Conservation (phyloP, 225 moss, liverwort and hornwort species). For the Straminergon stramineum region DNA sequence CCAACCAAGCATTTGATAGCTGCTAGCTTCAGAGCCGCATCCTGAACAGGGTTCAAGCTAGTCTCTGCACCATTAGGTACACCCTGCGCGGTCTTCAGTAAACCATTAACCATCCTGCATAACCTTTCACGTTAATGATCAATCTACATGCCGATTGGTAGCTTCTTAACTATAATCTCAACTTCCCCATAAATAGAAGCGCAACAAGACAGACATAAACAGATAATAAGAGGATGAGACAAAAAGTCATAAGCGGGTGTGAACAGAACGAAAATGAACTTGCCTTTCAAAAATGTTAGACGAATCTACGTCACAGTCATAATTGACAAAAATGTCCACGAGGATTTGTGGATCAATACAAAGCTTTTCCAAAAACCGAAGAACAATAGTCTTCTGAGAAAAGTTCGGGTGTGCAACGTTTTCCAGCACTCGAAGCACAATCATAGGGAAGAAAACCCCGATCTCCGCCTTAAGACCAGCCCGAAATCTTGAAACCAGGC, state of each 20-base stretch:
- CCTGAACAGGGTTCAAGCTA: constrained; percentile 78
- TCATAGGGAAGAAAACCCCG: constrained; percentile 99
- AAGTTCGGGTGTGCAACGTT: constrained; percentile 97
- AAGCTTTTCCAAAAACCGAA: constrained; percentile 95
- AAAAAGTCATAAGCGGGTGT: neutral
- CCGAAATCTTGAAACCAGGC: constrained; percentile 96
- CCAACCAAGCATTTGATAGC: constrained; percentile 99
- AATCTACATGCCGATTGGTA: neutral
- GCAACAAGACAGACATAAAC: neutral
- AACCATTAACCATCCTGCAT: constrained; percentile 95
- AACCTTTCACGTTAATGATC: neutral
- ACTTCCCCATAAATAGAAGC: neutral
- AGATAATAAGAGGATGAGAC: neutral
- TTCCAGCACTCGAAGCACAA: constrained; percentile 92
- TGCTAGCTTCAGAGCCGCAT: constrained; percentile 81
- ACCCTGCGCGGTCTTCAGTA: constrained; percentile 97
- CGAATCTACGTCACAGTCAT: constrained; percentile 97
- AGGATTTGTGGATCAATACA: constrained; percentile 99
- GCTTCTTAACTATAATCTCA: neutral
- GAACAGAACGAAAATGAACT: constrained; percentile 8
- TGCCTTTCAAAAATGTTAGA: constrained; percentile 98
- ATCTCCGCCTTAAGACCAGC: constrained; percentile 98
- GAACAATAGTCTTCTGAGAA: constrained; percentile 87
- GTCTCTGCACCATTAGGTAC: constrained; percentile 93
- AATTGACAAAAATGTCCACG: constrained; percentile 99